Evolutionary conservation across 2,329 filamentous ascomycete species (phyloP).

Genomic region (Periconia macrospinosa): DNA sequence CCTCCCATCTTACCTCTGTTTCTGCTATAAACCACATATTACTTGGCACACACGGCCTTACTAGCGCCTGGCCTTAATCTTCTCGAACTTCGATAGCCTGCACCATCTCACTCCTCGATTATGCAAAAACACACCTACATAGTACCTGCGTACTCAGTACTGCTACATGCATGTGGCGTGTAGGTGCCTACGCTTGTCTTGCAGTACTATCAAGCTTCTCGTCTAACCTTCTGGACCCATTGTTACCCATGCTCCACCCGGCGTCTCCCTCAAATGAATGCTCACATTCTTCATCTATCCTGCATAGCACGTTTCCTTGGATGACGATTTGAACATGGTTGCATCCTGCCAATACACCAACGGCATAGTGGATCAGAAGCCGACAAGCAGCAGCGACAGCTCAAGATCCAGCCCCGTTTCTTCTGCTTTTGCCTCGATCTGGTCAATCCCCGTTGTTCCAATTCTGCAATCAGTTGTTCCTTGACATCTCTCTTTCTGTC

Average conservation of each 20-base stretch:
- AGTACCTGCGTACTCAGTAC: too few species aligned
- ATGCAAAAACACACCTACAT: too few species aligned
- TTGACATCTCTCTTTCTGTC: constrained; percentile 27
- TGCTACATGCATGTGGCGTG: constrained; percentile 7
- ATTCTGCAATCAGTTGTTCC: constrained; percentile 25
- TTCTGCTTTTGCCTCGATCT: constrained; percentile 9
- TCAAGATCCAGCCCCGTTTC: constrained; percentile 4
- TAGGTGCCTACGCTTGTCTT: neutral
- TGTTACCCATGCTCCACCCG: neutral
- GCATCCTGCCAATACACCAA: neutral
- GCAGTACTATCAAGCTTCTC: constrained; percentile 1
- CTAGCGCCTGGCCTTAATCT: constrained; percentile 2
- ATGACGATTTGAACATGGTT: constrained; percentile 24
- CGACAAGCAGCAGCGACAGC: constrained; percentile 10
- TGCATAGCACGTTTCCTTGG: constrained; percentile 18
- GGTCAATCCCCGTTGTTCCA: constrained; percentile 10
- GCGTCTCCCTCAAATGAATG: constrained; percentile 1
- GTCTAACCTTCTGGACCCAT: neutral
- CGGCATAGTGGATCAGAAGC: neutral
- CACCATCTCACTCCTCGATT: neutral
- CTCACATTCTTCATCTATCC: neutral
- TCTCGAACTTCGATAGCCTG: constrained; percentile 19
- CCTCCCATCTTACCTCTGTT: neutral
- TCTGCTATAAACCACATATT: neutral
- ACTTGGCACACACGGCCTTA: neutral